phyloP scores from a whole-genome alignment of 306 rosid species.

The Neltuma alba region DNA sequence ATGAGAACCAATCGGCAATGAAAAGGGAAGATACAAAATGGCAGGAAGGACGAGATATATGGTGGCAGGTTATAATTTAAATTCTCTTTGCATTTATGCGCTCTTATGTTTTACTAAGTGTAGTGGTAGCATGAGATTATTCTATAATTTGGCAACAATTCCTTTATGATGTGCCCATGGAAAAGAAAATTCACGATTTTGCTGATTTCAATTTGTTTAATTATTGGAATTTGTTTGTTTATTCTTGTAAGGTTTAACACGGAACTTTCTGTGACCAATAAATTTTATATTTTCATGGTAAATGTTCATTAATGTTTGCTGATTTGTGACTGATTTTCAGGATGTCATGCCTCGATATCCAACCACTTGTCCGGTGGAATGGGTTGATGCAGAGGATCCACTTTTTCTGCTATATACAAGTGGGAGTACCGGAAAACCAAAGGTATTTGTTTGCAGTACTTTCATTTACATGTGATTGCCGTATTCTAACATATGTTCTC shows the following conservation, averaged over 20 bases:
- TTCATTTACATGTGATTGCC: conserved; percentile 8
- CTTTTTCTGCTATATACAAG: conserved; percentile 96
- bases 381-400: conserved; percentile 99
- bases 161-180: conserved; percentile 21
- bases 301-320: conserved; percentile 28
- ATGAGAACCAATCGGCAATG: conserved; percentile 67
- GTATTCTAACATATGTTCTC: conserved; percentile 29
- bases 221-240: conserved; percentile 20
- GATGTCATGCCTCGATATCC: conserved; percentile 77
- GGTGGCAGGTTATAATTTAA: conserved; percentile 93
- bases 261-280: conserved; percentile 15
- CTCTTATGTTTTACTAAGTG: conserved; percentile 8
- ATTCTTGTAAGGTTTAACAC: conserved; percentile 17
- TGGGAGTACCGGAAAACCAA: conserved; percentile 98
- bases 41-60: conserved; percentile 81
- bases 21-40: conserved; percentile 78
- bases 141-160: conserved; percentile 13
- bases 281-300: conserved; percentile 32
- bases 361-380: conserved; percentile 87
- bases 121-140: conserved; percentile 23
- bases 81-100: conserved; percentile 10
- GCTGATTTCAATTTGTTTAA: conserved; percentile 7
- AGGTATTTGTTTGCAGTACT: conserved; percentile 55
- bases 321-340: conserved; percentile 48
- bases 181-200: conserved; percentile 1